Conservation (phyloP, 257 asterid species). For the Cruciata laevipes region DNA sequence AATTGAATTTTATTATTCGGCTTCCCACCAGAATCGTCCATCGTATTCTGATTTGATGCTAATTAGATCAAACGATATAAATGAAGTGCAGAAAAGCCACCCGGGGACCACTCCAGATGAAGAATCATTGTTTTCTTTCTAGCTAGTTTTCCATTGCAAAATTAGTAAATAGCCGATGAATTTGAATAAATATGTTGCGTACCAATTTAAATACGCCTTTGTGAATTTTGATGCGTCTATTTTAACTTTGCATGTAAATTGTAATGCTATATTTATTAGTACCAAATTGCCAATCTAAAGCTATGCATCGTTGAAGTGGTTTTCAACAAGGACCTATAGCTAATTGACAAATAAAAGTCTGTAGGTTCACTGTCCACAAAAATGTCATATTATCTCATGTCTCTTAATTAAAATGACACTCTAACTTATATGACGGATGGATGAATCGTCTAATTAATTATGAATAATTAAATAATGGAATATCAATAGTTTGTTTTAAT, state of each 20-base stretch:
- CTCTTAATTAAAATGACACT: too few relatives aligned
- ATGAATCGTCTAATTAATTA: background rate
- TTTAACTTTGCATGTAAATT: background rate
- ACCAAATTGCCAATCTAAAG: background rate
- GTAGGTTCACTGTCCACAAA: background rate
- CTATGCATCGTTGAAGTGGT: background rate
- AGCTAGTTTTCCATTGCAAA: background rate
- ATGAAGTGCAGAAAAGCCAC: background rate
- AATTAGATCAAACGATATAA: background rate
- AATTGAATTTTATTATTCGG: background rate
- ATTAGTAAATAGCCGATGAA: too few relatives aligned
- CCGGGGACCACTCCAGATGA: constrained; percentile 1
- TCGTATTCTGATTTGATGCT: background rate
- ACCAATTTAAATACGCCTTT: background rate
- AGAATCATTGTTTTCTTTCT: too few relatives aligned
- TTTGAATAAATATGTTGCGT: too few relatives aligned
- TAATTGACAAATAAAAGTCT: background rate
- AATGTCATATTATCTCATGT: background rate
- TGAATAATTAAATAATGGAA: too few relatives aligned
- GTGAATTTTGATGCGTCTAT: background rate
- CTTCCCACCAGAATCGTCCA: background rate
- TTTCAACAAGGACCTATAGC: background rate
- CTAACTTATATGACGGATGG: background rate
- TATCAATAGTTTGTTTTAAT: too few relatives aligned
- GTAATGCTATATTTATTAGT: background rate